These are phyloP conservation scores for Anaeramoeba ignava DNA, from an alignment of 78 protist genomes.

Conservation along the genomic window DNA sequence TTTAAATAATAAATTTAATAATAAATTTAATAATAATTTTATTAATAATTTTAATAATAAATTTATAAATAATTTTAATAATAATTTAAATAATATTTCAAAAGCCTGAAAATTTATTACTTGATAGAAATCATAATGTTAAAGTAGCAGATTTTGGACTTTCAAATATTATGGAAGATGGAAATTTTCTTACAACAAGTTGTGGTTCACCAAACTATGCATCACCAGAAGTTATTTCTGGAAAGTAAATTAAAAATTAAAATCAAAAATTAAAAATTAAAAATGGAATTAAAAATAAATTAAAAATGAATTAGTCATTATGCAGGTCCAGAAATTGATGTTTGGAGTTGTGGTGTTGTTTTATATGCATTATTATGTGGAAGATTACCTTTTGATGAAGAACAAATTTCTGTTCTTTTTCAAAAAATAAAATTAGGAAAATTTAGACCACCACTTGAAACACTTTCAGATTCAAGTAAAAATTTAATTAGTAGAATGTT, in stretches of 20 bases:
- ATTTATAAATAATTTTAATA: not conserved
- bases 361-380: slow-evolving; percentile 91
- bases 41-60: not conserved
- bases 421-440: slow-evolving; percentile 72
- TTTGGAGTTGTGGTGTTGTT: slow-evolving; percentile 65
- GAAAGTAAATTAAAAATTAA: slow-evolving; percentile 39
- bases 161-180: too few relatives aligned
- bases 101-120: too few relatives aligned
- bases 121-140: too few relatives aligned
- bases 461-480: too few relatives aligned
- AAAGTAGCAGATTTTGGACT: too few relatives aligned
- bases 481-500: slow-evolving; percentile 83
- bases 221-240: slow-evolving; percentile 94
- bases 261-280: not conserved
- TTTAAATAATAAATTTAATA: not conserved
- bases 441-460: too few relatives aligned
- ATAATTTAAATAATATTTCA: too few relatives aligned
- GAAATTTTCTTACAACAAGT: slow-evolving; percentile 80
- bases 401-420: slow-evolving; percentile 87
- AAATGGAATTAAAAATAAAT: not conserved
- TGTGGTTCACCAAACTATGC: slow-evolving; percentile 99
- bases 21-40: not conserved
- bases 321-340: slow-evolving; percentile 91
- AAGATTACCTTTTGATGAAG: slow-evolving; percentile 93
- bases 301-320: slow-evolving; percentile 39